Evolutionary conservation across 164 flowering plant genomes (phyloP), one percentile per base, ranked within the genome.

Genomic region (Umbilicus rupestris): DNA sequence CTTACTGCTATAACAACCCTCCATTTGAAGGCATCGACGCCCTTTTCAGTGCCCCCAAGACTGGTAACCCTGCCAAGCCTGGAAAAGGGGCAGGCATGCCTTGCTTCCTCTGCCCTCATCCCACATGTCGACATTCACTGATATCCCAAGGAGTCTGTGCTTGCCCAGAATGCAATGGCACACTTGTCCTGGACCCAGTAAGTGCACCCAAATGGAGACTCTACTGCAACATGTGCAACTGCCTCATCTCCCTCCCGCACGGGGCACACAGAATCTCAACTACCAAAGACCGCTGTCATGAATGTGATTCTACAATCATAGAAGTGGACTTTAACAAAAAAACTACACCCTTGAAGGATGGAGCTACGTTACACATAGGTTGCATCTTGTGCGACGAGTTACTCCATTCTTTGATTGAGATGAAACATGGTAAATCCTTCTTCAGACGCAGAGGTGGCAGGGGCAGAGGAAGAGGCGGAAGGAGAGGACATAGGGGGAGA

Each of bases 201-300:
- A 90, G 98, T 71, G 90, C 92, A 65, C 98, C 98, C 57, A 93
- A 86, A 66, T 93, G 98, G 98, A 81, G 84, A 75, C 88, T 93
- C 16, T 71, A 78, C 71, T 93, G 98, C 87, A 93, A 93, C 73
- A 82, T 74, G 77, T 93, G 98, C 84, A 86, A 83, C 70, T 93
- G 96, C 79, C 87, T 90, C 37, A 92, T 93, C 66, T 81, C 73
- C 66, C 96, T 93, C 29, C 92, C 98, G 29, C 78, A 88, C 44
- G 98, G 98, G 29, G 98, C 97, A 31, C 97, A 93, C 68, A 75
- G 87, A 58, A 87, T 93, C 30, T 76, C 89, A 52, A 87, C 92
- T 5, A 93, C 96, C 46, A 66, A 59, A 2, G 86, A 88, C 7
- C 76, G 74, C 24, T 93, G 98, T 64, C 73, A 78, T 31, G 94